Evolutionary conservation across 768 basidiomycete species (phyloP), one percentile per base, ranked within the genome.

Genomic region (Favolaschia claudopus): DNA sequence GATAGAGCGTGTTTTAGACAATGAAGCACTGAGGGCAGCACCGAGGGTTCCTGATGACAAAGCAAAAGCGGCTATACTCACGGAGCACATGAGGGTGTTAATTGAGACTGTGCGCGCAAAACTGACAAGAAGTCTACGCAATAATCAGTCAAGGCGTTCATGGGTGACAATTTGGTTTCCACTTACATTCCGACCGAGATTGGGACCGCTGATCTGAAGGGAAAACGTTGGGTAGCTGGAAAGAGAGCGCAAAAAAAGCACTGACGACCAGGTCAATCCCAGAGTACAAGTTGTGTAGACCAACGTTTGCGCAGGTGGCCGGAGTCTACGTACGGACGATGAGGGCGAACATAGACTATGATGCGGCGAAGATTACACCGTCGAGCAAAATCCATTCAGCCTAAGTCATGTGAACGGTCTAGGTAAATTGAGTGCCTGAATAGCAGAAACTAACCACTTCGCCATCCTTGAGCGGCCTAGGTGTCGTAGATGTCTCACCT

Each of bases 41-140:
- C 96, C 96, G 61, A 99, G 81, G 2, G 96, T 98, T 2, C 96
- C 96, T 27, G 93, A 95, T 1, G 94, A 95, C 38, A 98, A 81
- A 3, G 91, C 83, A 71, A 95, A 94, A 1, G 95, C 95, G 33
- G 93, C 92, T 88, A 60, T 59, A 46, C 58, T 36, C 53, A 38
- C 3, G 65, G 27, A 12, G 19, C 42, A 6, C 27, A 43, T 22
- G 20, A 48, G 40, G 48, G n/a, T n/a, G n/a, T n/a, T n/a, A 61
- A 42, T 7, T 33, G 42, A 25, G 32, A 34, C 14, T 19, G 27
- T n/a, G n/a, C n/a, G n/a, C n/a, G n/a, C n/a, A n/a, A 44, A 45
- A 72, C 83, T 49, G 64, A 89, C 92, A 79, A 58, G 92, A 93
- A 15, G 89, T 91, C 60, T 62, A 8, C 9, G 33, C n/a, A 24